A percentile compares a stretch with the other conserved stretches of the same genome.
Evolutionary conservation across 192 early-diverging fungal genomes (phyloP).

Genomic region (Coemansia umbellata): DNA sequence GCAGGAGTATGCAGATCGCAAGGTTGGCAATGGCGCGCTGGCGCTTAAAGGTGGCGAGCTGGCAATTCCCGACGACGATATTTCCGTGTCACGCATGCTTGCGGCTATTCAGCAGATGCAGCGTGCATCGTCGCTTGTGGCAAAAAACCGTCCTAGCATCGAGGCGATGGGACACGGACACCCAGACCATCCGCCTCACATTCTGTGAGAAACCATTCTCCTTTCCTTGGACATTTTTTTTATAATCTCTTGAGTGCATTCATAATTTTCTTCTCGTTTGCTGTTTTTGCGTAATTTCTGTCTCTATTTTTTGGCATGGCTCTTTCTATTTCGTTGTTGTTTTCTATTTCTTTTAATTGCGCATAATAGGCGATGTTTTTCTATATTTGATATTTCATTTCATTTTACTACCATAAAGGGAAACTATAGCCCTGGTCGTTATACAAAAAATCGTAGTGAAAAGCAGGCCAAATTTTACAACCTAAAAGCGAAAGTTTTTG

Average conservation of each 20-base stretch:
- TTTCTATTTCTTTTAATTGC: too few species aligned
- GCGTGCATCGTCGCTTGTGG: constrained; percentile 31
- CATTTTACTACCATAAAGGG: too few species aligned
- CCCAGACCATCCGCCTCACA: neutral
- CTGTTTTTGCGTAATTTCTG: too few species aligned
- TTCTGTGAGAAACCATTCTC: neutral
- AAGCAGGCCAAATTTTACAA: too few species aligned
- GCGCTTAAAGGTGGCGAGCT: constrained; percentile 7
- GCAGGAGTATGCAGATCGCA: constrained; percentile 39
- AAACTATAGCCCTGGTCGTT: too few species aligned
- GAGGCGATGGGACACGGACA: constrained; percentile 2
- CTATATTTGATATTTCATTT: too few species aligned
- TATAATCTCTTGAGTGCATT: neutral
- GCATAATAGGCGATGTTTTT: too few species aligned
- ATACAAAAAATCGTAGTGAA: too few species aligned
- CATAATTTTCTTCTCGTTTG: neutral
- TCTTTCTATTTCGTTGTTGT: too few species aligned
- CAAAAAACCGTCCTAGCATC: constrained; percentile 11
- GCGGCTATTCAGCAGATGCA: constrained; percentile 47
- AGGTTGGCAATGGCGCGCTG: constrained; percentile 9
- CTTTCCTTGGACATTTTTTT: neutral
- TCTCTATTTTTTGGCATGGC: too few species aligned
- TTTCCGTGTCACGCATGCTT: constrained; percentile 41
- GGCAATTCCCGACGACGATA: constrained; percentile 8
- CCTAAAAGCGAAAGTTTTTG: too few species aligned